Evolutionary conservation across 2,329 filamentous ascomycete species (phyloP).

Genomic region (Phialocephala subalpina): DNA sequence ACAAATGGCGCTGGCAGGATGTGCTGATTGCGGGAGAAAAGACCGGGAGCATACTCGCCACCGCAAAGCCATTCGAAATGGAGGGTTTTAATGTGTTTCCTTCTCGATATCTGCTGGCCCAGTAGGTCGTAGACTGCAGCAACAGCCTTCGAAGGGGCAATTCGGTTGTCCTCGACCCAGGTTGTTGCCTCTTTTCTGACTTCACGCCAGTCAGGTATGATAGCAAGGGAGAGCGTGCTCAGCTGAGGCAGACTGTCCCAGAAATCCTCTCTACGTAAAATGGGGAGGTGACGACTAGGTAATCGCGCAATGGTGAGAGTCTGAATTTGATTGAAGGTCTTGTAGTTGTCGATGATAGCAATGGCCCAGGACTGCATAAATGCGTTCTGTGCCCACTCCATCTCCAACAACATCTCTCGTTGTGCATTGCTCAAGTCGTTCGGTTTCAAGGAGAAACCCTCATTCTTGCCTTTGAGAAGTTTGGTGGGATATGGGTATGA

Average conservation of each 20-base stretch:
- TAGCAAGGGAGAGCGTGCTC: slow-evolving; percentile 61
- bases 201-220: slow-evolving; percentile 72
- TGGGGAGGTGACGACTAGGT: slow-evolving; percentile 65
- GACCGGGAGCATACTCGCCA: slow-evolving; percentile 70
- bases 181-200: slow-evolving; percentile 61
- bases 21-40: slow-evolving; percentile 67
- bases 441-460: slow-evolving; percentile 50
- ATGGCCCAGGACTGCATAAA: slow-evolving; percentile 74
- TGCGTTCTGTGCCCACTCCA: slow-evolving; percentile 73
- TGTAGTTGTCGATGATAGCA: slow-evolving; percentile 66
- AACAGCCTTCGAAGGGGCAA: slow-evolving; percentile 61
- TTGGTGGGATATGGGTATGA: not conserved
- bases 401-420: slow-evolving; percentile 72
- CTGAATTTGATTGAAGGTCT: slow-evolving; percentile 60
- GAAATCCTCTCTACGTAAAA: slow-evolving; percentile 64
- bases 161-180: slow-evolving; percentile 54
- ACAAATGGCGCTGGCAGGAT: slow-evolving; percentile 67
- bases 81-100: slow-evolving; percentile 61
- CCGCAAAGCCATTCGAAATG: slow-evolving; percentile 73
- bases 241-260: slow-evolving; percentile 67
- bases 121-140: slow-evolving; percentile 61
- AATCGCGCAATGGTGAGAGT: slow-evolving; percentile 70
- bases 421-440: slow-evolving; percentile 66
- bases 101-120: slow-evolving; percentile 54
- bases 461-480: slow-evolving; percentile 24